Evolutionary conservation across 2,329 filamentous ascomycete species (phyloP).

Genomic region (Aspergillus sp.): DNA sequence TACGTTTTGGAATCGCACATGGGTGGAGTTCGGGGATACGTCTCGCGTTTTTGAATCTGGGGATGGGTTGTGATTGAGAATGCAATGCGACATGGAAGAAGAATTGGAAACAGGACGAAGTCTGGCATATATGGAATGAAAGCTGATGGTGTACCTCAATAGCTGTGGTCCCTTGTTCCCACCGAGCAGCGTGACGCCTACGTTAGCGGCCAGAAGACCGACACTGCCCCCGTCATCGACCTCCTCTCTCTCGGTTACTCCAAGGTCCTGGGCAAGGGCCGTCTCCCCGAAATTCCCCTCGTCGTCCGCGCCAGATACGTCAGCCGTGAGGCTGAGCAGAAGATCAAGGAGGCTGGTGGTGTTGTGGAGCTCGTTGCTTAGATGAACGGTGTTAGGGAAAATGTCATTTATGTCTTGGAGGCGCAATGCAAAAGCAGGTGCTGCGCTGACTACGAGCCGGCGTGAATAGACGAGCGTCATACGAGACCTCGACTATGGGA

Average conservation of each 20-base stretch:
- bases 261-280: slow-evolving; percentile 98
- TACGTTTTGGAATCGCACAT: slow-evolving; percentile 50
- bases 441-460: slow-evolving; percentile 35
- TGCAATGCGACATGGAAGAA: not conserved
- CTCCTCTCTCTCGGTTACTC: slow-evolving; percentile 96
- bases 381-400: slow-evolving; percentile 39
- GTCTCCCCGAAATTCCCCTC: slow-evolving; percentile 88
- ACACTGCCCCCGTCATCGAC: slow-evolving; percentile 97
- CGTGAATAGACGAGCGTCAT: slow-evolving; percentile 32
- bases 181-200: slow-evolving; percentile 92
- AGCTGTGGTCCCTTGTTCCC: slow-evolving; percentile 97
- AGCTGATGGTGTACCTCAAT: slow-evolving; percentile 24
- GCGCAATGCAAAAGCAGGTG: slow-evolving; percentile 34
- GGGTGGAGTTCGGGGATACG: not conserved
- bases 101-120: not conserved
- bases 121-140: slow-evolving; percentile 21
- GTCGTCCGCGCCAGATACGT: slow-evolving; percentile 96
- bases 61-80: not conserved
- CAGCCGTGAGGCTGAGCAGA: slow-evolving; percentile 94
- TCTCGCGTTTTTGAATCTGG: not conserved
- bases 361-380: slow-evolving; percentile 95
- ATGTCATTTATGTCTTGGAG: slow-evolving; percentile 32
- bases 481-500: slow-evolving; percentile 36
- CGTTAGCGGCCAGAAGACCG: slow-evolving; percentile 76
- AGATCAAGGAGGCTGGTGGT: slow-evolving; percentile 98